A percentile compares a stretch with the other conserved stretches of the same genome.
phyloP scores from a whole-genome alignment of 768 basidiomycete species.

The Mycena venus region DNA sequence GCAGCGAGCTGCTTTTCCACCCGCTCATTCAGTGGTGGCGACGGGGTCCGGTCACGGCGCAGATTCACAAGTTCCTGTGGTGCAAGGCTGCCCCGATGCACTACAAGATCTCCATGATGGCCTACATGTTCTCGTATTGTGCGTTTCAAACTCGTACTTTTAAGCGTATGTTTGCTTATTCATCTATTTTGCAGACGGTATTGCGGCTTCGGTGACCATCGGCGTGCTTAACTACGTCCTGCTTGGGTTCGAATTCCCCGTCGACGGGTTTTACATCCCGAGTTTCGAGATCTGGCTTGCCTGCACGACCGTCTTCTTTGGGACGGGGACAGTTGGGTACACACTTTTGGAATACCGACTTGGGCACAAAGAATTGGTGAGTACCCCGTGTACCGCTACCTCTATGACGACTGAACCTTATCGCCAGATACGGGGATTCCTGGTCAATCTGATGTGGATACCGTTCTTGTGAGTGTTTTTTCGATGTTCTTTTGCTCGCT shows the following conservation, averaged over 20 bases:
- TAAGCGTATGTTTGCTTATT: conserved; percentile 20
- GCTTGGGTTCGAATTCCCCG: conserved; percentile 79
- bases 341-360: conserved; percentile 81
- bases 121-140: conserved; percentile 74
- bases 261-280: conserved; percentile 84
- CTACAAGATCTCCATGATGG: conserved; percentile 86
- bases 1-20: conserved; percentile 81
- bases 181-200: conserved; percentile 62
- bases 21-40: conserved; percentile 83
- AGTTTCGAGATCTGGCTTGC: conserved; percentile 88
- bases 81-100: conserved; percentile 75
- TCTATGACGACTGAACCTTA: neutral
- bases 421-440: conserved; percentile 56
- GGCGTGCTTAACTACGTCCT: conserved; percentile 80
- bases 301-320: conserved; percentile 82
- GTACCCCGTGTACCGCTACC: conserved; percentile 36
- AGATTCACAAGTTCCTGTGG: conserved; percentile 85
- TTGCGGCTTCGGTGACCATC: conserved; percentile 77
- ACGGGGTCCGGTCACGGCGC: conserved; percentile 81
- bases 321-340: conserved; percentile 79
- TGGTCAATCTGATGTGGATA: conserved; percentile 75
- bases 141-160: too few relatives aligned
- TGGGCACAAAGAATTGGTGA: conserved; percentile 64
- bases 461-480: conserved; percentile 77
- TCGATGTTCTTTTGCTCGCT: too few relatives aligned